Evolutionary conservation across 1,139 yeast species (phyloP).

Genomic region (Wickerhamiella pararugosa): DNA sequence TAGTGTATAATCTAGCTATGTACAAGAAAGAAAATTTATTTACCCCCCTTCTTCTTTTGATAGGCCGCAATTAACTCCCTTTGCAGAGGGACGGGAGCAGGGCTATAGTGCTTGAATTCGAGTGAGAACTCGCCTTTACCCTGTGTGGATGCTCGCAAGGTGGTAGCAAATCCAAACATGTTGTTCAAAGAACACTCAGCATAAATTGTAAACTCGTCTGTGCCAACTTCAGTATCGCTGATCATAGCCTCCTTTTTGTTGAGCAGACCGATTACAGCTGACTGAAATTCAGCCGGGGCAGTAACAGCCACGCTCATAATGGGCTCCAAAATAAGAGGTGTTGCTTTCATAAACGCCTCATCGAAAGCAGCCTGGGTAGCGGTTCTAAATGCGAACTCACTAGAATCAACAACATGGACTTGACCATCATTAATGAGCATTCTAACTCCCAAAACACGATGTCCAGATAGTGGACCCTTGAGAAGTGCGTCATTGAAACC

Average conservation of each 20-base stretch:
- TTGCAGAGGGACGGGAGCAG: conserved; percentile 83
- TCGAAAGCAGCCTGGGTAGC: conserved; percentile 88
- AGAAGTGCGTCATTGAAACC: conserved; percentile 93
- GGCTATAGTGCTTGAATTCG: conserved; percentile 86
- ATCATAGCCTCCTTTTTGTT: conserved; percentile 90
- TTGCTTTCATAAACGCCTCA: conserved; percentile 72
- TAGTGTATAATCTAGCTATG: too few species aligned
- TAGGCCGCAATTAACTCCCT: conserved; percentile 77
- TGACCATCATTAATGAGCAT: conserved; percentile 97
- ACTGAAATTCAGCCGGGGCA: conserved; percentile 95
- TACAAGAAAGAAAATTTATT: conserved; percentile 9
- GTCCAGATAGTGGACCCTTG: conserved; percentile 95
- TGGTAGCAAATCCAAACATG: conserved; percentile 93
- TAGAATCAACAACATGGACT: conserved; percentile 92
- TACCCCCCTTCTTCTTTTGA: conserved; percentile 37
- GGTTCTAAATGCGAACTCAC: conserved; percentile 85
- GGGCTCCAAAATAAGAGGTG: conserved; percentile 88
- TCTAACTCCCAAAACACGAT: conserved; percentile 77
- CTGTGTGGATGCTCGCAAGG: conserved; percentile 91
- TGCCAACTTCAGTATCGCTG: conserved; percentile 83
- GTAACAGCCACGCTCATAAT: conserved; percentile 87
- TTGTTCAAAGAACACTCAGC: conserved; percentile 93
- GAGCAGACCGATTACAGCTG: conserved; percentile 75
- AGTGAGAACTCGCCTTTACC: conserved; percentile 97
- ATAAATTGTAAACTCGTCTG: conserved; percentile 83